Percentiles rank a stretch among this genome's conserved stretches.
Evolutionary conservation across 2,329 filamentous ascomycete genomes (phyloP).

Genomic region (Neopestalotiopsis sp.): DNA sequence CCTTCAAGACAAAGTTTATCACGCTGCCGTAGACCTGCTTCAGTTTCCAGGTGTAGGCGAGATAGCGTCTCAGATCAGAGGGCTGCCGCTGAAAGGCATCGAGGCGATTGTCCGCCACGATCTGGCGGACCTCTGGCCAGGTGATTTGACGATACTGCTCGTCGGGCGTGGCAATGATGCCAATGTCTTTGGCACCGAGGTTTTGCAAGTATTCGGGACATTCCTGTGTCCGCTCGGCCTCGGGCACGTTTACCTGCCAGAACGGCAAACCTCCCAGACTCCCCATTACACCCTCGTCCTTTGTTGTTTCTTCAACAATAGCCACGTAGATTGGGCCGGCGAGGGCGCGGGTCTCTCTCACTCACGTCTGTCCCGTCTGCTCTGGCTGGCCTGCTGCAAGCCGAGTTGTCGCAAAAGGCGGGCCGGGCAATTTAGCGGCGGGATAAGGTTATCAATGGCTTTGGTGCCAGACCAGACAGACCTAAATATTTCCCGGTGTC

Average conservation of each 20-base stretch:
- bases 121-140: constrained; percentile 72
- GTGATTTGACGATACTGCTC: constrained; percentile 63
- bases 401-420: constrained; percentile 9
- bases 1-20: constrained; percentile 74
- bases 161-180: constrained; percentile 75
- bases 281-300: constrained; percentile 40
- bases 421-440: background rate
- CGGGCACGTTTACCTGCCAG: constrained; percentile 84
- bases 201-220: constrained; percentile 76
- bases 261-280: constrained; percentile 57
- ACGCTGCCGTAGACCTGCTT: constrained; percentile 75
- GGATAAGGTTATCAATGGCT: background rate
- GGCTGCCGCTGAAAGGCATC: constrained; percentile 79
- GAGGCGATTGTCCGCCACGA: constrained; percentile 71
- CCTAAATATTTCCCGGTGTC: background rate
- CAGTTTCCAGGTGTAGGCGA: constrained; percentile 70
- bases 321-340: too few species aligned
- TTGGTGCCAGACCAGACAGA: constrained; percentile 1
- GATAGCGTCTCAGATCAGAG: constrained; percentile 78
- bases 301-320: too few species aligned
- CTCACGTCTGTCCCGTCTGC: too few species aligned
- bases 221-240: constrained; percentile 61
- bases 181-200: constrained; percentile 70
- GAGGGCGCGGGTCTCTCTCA: too few species aligned
- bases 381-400: too few species aligned